These are phyloP conservation scores for Baorangia bicolor DNA, from an alignment of 768 basidiomycete genomes.

Conservation along the genomic window DNA sequence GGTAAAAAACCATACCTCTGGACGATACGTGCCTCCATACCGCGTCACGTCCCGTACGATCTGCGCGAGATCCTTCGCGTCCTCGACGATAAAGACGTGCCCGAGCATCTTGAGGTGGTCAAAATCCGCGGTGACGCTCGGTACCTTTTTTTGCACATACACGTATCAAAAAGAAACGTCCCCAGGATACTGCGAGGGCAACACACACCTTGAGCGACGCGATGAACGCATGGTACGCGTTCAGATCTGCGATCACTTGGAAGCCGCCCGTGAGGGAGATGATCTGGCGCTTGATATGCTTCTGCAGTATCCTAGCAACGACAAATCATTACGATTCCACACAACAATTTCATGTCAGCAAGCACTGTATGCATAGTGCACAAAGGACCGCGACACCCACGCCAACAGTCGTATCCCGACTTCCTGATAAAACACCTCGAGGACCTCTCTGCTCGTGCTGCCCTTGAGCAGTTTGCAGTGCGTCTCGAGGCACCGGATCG, in stretches of 20 bases:
- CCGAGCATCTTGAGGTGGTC: constrained; percentile 96
- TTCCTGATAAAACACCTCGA: constrained; percentile 98
- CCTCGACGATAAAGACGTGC: constrained; percentile 93
- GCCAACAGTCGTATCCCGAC: constrained; percentile 86
- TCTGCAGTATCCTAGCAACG: constrained; percentile 70
- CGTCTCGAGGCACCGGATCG: constrained; percentile 82
- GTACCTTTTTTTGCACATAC: constrained; percentile 49
- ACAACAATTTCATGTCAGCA: neutral
- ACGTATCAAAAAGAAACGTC: neutral
- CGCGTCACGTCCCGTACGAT: constrained; percentile 94
- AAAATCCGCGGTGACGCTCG: constrained; percentile 84
- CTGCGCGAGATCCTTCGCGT: constrained; percentile 94
- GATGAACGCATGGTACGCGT: constrained; percentile 90
- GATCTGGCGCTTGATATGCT: constrained; percentile 96
- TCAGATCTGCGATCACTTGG: constrained; percentile 94
- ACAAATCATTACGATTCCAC: neutral
- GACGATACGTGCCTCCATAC: constrained; percentile 92
- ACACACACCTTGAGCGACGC: constrained; percentile 72
- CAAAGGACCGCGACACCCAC: constrained; percentile 47
- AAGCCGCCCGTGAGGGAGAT: constrained; percentile 93
- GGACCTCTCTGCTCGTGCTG: constrained; percentile 91
- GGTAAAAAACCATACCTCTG: constrained; percentile 62
- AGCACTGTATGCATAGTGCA: too few species aligned
- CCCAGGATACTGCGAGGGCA: neutral
- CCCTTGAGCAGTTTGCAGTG: constrained; percentile 92